Percentiles rank a stretch among this genome's conserved stretches.
These are phyloP conservation scores for Litchi chinensis DNA, from an alignment of 345 rosid species.

Conservation along the genomic window DNA sequence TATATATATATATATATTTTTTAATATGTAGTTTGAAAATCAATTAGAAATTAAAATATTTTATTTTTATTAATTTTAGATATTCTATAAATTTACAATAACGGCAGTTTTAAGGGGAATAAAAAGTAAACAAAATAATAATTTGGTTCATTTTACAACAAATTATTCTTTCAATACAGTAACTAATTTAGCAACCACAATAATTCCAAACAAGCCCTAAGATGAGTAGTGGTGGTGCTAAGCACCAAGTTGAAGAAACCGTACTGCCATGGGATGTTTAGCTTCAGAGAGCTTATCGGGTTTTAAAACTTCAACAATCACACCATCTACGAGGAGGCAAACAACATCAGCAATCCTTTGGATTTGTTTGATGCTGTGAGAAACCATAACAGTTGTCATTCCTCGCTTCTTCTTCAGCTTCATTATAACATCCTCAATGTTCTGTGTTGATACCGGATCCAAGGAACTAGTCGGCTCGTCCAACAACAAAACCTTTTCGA, in stretches of 20 bases:
- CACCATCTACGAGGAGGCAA: constrained; percentile 76
- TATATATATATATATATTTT: too few species aligned
- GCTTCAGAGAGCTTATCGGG: constrained; percentile 71
- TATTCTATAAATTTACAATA: too few species aligned
- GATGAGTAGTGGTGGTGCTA: constrained; percentile 11
- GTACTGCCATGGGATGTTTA: constrained; percentile 74
- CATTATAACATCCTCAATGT: constrained; percentile 80
- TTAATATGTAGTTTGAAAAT: too few species aligned
- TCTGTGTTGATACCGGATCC: constrained; percentile 83
- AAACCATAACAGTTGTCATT: constrained; percentile 68
- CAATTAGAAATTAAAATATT: too few species aligned
- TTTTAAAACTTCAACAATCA: constrained; percentile 73
- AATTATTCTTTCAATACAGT: too few species aligned
- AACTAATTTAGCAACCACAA: too few species aligned
- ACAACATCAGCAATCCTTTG: constrained; percentile 83
- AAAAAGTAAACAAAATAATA: too few species aligned
- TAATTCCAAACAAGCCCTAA: too few species aligned
- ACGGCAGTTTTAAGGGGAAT: too few species aligned
- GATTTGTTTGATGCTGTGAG: constrained; percentile 92
- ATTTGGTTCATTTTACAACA: too few species aligned
- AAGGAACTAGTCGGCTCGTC: constrained; percentile 90
- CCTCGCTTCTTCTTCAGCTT: constrained; percentile 69
- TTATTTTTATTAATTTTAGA: too few species aligned
- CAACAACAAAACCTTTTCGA: constrained; percentile 60
- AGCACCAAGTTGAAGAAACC: constrained; percentile 68